A percentile compares a stretch with the other conserved stretches of the same genome.
Evolutionary conservation across 495 filamentous ascomycete species (phyloP).

Genomic region (Tuber borchii): DNA sequence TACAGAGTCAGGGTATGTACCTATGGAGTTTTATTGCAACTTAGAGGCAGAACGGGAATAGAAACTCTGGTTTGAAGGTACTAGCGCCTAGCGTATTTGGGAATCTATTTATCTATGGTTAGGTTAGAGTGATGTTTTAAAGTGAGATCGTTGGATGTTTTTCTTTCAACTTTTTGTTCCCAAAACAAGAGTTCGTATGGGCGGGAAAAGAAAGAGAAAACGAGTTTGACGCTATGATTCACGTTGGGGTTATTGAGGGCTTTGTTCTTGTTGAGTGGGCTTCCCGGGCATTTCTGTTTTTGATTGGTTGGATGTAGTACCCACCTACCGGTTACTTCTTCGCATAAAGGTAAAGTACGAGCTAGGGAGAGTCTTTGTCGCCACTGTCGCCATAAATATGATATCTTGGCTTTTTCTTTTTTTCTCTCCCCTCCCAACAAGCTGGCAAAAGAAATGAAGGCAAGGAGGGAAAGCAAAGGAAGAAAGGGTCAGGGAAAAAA

Average conservation of each 20-base stretch:
- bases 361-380: not conserved
- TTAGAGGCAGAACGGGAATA: too few relatives aligned
- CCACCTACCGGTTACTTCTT: not conserved
- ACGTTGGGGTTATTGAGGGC: not conserved
- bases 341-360: not conserved
- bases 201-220: not conserved
- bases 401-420: not conserved
- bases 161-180: not conserved
- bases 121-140: not conserved
- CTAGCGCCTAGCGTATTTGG: not conserved
- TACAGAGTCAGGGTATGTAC: too few relatives aligned
- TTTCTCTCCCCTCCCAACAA: not conserved
- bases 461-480: not conserved
- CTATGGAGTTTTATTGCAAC: too few relatives aligned
- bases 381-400: not conserved
- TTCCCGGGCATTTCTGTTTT: not conserved
- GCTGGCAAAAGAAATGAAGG: not conserved
- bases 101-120: not conserved
- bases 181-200: too few relatives aligned
- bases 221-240: conserved; percentile 1
- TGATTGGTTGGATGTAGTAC: not conserved
- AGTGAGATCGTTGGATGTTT: not conserved
- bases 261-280: not conserved
- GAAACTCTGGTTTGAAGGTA: too few relatives aligned
- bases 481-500: not conserved